Percentiles rank a stretch among this genome's conserved stretches.
phyloP scores from a whole-genome alignment of 2,329 filamentous ascomycete species.

The Microcyclosporella mali region DNA sequence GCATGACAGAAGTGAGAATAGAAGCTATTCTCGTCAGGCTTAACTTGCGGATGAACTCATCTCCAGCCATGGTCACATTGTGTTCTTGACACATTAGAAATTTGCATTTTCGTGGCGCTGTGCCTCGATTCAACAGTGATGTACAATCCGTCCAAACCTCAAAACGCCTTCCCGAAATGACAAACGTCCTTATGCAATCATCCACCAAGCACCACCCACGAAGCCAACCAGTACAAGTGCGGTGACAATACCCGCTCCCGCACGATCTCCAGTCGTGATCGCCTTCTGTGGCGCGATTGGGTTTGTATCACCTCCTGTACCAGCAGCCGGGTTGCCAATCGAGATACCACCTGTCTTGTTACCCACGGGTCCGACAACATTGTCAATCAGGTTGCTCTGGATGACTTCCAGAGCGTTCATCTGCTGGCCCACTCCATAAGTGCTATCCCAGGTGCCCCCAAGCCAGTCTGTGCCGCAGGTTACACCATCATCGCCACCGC shows the following conservation, averaged over 20 bases:
- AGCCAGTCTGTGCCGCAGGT: constrained; percentile 43
- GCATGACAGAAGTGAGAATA: no score
- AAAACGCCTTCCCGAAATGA: not conserved
- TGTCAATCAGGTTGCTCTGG: constrained; percentile 37
- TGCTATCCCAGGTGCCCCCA: constrained; percentile 39
- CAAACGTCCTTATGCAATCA: constrained; percentile 12
- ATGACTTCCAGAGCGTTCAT: constrained; percentile 53
- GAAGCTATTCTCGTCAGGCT: no score
- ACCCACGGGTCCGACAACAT: constrained; percentile 39
- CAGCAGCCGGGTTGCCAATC: constrained; percentile 13
- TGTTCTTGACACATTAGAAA: no score
- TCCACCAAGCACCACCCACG: constrained; percentile 21
- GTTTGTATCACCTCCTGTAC: constrained; percentile 16
- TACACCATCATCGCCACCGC: constrained; percentile 42
- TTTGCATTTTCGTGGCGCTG: no score
- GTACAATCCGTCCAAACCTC: no score
- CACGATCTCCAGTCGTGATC: constrained; percentile 20
- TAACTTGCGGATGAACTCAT: no score
- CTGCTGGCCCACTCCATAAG: constrained; percentile 50
- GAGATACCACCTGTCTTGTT: constrained; percentile 45
- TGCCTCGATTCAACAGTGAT: no score
- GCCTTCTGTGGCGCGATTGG: constrained; percentile 21
- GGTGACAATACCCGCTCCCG: constrained; percentile 19
- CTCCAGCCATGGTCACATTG: no score
- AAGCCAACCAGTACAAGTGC: constrained; percentile 18